These are phyloP conservation scores for Zasmidium angulare DNA, from an alignment of 2,329 filamentous ascomycete genomes.

Conservation along the genomic window DNA sequence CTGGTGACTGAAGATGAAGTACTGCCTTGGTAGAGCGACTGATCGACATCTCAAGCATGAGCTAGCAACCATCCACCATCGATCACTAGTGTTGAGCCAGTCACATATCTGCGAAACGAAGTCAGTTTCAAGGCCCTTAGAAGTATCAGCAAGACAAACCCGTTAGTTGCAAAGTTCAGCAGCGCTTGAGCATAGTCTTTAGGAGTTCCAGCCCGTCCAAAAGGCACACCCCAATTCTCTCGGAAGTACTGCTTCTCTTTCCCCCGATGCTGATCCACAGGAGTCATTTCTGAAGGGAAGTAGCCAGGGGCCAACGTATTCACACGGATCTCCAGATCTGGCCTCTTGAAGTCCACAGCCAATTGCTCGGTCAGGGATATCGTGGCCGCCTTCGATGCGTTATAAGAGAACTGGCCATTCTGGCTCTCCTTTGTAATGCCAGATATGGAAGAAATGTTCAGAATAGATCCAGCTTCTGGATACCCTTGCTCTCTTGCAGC, in stretches of 20 bases:
- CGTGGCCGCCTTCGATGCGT: constrained; percentile 50
- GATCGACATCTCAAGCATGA: constrained; percentile 19
- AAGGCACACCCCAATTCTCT: constrained; percentile 39
- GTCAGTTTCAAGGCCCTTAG: constrained; percentile 27
- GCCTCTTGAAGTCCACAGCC: constrained; percentile 51
- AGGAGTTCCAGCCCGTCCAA: constrained; percentile 40
- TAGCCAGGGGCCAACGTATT: constrained; percentile 59
- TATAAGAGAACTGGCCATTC: constrained; percentile 47
- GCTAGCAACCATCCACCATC: constrained; percentile 61
- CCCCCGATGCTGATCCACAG: constrained; percentile 48
- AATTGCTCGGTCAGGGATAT: constrained; percentile 59
- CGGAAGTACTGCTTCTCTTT: constrained; percentile 50
- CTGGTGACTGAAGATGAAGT: constrained; percentile 24
- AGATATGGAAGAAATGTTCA: constrained; percentile 48
- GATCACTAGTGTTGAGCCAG: constrained; percentile 61
- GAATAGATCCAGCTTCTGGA: constrained; percentile 41
- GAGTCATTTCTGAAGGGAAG: constrained; percentile 60
- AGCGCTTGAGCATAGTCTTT: constrained; percentile 56
- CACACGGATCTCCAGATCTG: constrained; percentile 53
- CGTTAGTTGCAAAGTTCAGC: constrained; percentile 53
- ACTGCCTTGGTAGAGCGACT: constrained; percentile 2
- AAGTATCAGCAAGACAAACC: constrained; percentile 44
- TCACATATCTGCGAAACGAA: constrained; percentile 47
- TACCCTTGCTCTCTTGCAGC: constrained; percentile 44
- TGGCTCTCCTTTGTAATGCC: constrained; percentile 47